A percentile compares a stretch with the other conserved stretches of the same genome.
These are phyloP conservation scores for Saturnispora silvae DNA, from an alignment of 805 yeast genomes.

Conservation along the genomic window DNA sequence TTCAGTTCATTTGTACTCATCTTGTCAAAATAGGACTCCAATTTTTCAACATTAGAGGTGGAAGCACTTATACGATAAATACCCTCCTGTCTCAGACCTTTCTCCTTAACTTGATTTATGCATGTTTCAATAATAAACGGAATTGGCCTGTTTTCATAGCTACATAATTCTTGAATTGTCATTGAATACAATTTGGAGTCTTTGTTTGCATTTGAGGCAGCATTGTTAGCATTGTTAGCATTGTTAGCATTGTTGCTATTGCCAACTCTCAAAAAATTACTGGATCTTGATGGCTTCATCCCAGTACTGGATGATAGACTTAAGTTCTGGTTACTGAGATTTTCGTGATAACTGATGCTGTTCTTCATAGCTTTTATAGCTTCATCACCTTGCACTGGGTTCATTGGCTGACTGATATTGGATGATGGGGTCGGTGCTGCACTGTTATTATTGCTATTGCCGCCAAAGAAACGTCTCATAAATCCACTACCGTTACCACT, in stretches of 20 bases:
- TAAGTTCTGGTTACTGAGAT: neutral
- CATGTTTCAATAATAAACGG: constrained; percentile 70
- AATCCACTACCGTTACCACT: constrained; percentile 15
- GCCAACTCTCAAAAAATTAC: constrained; percentile 31
- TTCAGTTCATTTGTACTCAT: constrained; percentile 22
- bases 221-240: neutral
- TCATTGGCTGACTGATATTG: constrained; percentile 25
- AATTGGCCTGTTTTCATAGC: constrained; percentile 46
- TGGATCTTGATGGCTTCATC: constrained; percentile 39
- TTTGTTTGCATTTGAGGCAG: neutral
- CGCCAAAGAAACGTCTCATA: constrained; percentile 25
- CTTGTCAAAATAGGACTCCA: constrained; percentile 27
- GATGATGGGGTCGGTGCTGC: neutral
- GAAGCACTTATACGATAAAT: constrained; percentile 86
- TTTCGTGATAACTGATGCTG: constrained; percentile 4
- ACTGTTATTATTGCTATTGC: constrained; percentile 11
- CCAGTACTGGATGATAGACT: constrained; percentile 10
- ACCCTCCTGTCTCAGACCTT: constrained; percentile 77
- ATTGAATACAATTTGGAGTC: constrained; percentile 28
- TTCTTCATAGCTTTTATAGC: constrained; percentile 9
- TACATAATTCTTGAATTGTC: constrained; percentile 53
- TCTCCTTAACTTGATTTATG: constrained; percentile 61
- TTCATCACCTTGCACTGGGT: constrained; percentile 23
- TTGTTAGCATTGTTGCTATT: constrained; percentile 10
- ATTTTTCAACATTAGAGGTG: constrained; percentile 46